Evolutionary conservation across 2,329 filamentous ascomycete genomes (phyloP), one percentile per base, ranked within the genome.

Genomic region (Talaromyces pinophilus): DNA sequence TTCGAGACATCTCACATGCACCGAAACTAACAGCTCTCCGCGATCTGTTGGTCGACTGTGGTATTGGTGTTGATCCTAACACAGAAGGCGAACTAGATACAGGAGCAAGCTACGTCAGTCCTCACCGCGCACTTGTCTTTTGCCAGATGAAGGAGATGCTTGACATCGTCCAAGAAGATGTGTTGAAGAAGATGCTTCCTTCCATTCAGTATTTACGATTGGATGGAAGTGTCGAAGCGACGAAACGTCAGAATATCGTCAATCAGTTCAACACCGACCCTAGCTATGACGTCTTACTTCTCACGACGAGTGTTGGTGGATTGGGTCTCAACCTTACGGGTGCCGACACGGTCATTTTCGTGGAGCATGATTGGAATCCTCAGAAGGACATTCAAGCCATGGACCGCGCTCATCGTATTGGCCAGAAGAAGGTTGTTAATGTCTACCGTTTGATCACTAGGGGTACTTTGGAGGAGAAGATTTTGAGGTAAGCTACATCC

Each of bases 81-180:
- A 72, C 77, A 17, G 84, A 86, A 70, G 82, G 82, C 22, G 83
- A 85, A 50, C 77, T 90, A 13, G 84, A 85, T 17, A 83, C 86
- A 0, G 86, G 85, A 66, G 85, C 86, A 60, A 87, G 92, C 77
- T 96, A 93, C 48, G 96, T 99, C 77, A 97, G 95, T 68, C 95
- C 94, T 35, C 95, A 99, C 76, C 92, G 95, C 54, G 96, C 95
- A 0, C 87, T 99, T 33, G 91, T 99, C 71, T 99, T 99, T 84
- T 99, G 95, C 74, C 95, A 99, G 78, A 97, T 99, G 92, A 99
- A 99, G 81, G 95, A 99, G 78, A 99, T 99, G 96, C 85, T 99
- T 28, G 95, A 99, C 78, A 98, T 99, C 87, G 96, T 99, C 2
- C 93, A 98, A 76, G 92, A 91, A 72, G 93, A 94, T 66, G 95